Conservation (phyloP, 1,284 basidiomycete species). For the Ganoderma boninense region DNA sequence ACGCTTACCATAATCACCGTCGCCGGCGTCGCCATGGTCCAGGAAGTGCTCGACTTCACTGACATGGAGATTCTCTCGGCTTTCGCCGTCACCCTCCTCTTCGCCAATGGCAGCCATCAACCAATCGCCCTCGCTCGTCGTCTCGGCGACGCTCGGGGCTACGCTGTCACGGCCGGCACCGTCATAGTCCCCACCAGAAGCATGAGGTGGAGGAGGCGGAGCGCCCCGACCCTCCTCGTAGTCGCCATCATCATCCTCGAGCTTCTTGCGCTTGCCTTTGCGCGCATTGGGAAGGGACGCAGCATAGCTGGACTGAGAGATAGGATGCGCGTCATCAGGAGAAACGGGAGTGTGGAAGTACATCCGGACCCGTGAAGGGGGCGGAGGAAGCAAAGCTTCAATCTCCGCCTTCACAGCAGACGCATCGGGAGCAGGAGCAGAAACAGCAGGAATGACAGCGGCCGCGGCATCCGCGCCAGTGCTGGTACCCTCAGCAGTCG, state of each 20-base stretch:
- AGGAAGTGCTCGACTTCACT: conserved; percentile 50
- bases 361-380: conserved; percentile 82
- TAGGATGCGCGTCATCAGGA: conserved; percentile 77
- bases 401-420: conserved; percentile 42
- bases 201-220: conserved; percentile 64
- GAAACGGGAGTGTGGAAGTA: conserved; percentile 89
- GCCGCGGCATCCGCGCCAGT: conserved; percentile 23
- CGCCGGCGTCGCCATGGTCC: conserved; percentile 46
- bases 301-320: conserved; percentile 56
- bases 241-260: conserved; percentile 84
- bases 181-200: conserved; percentile 50
- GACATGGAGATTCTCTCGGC: conserved; percentile 56
- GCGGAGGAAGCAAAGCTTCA: conserved; percentile 48
- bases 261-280: conserved; percentile 84
- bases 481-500: conserved; percentile 32
- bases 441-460: conserved; percentile 17
- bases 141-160: conserved; percentile 74
- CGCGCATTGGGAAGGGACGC: conserved; percentile 63
- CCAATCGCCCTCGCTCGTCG: conserved; percentile 80
- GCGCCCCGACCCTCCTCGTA: conserved; percentile 71
- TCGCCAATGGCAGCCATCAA: conserved; percentile 84
- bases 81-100: conserved; percentile 59
- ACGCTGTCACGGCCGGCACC: conserved; percentile 65
- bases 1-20: conserved; percentile 56
- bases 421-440: conserved; percentile 24